Percentiles rank a stretch among this genome's conserved stretches.
phyloP scores from a whole-genome alignment of 148 eudicot species.

The Fallopia convolvulus region DNA sequence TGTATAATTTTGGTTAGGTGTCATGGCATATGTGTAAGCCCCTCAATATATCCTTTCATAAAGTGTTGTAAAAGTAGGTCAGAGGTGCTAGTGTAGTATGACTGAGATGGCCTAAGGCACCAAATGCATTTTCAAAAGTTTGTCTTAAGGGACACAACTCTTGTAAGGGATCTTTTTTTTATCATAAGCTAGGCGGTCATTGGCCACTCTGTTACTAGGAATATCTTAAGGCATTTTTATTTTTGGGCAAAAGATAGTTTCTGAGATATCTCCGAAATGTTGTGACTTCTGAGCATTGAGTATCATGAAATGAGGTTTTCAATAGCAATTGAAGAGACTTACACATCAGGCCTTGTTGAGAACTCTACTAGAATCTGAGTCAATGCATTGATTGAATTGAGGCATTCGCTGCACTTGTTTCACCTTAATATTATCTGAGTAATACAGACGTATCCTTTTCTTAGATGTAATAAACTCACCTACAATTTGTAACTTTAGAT shows the following conservation, averaged over 20 bases:
- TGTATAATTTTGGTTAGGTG: background rate
- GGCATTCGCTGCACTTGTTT: background rate
- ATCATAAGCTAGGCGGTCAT: background rate
- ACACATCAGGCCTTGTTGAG: background rate
- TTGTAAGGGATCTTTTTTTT: too few species aligned
- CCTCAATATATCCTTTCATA: background rate
- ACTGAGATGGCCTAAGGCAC: background rate
- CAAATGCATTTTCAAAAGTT: background rate
- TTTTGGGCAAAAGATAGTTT: background rate
- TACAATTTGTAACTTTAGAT: background rate
- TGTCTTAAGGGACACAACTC: background rate
- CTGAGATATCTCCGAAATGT: background rate
- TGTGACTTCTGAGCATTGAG: background rate
- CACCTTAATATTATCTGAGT: background rate
- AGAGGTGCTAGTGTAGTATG: background rate
- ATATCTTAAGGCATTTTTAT: too few species aligned
- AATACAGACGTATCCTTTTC: background rate
- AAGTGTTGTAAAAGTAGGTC: background rate
- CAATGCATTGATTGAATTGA: background rate
- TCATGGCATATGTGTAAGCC: background rate
- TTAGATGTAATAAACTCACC: background rate
- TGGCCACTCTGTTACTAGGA: background rate
- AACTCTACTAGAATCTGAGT: constrained; percentile 1
- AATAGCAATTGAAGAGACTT: background rate
- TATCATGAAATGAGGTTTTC: background rate